phyloP scores from a whole-genome alignment of 192 early-diverging fungal genomes.

The Phycomyces blakesleeanus region DNA sequence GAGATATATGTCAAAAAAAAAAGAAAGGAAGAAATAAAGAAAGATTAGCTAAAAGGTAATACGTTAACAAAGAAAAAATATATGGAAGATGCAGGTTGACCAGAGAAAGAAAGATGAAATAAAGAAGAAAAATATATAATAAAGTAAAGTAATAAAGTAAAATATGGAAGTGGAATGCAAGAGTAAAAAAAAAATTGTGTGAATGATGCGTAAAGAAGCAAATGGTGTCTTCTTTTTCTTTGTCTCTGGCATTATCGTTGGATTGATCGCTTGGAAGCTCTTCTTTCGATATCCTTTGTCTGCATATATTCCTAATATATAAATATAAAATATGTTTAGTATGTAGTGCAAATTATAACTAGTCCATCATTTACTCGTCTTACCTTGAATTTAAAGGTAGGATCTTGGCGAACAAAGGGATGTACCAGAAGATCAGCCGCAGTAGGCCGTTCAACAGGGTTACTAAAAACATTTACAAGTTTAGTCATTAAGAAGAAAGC shows the following conservation, averaged over 20 bases:
- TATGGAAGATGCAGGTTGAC: neutral
- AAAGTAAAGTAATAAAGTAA: slow-evolving; percentile 7
- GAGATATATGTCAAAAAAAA: too few relatives aligned
- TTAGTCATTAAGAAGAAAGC: too few relatives aligned
- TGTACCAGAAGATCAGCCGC: slow-evolving; percentile 70
- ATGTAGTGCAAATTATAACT: too few relatives aligned
- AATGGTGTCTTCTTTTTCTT: neutral
- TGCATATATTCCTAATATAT: slow-evolving; percentile 21
- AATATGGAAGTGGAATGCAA: slow-evolving; percentile 2
- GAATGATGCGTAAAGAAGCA: neutral
- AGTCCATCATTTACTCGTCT: too few relatives aligned
- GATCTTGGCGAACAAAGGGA: slow-evolving; percentile 61
- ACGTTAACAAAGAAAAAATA: too few relatives aligned
- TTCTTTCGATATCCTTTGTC: slow-evolving; percentile 15
- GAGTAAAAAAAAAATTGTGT: neutral
- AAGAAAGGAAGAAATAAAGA: too few relatives aligned
- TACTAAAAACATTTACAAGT: slow-evolving; percentile 41
- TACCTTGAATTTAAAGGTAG: slow-evolving; percentile 51
- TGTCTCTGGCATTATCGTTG: neutral
- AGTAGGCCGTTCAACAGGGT: slow-evolving; percentile 75
- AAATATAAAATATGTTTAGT: too few relatives aligned
- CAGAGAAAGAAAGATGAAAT: neutral
- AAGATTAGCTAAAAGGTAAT: too few relatives aligned
- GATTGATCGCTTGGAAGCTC: slow-evolving; percentile 9
- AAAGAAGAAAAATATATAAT: too few relatives aligned